Percentiles rank a stretch among this genome's conserved stretches.
Evolutionary conservation across 192 early-diverging fungal genomes (phyloP).

Genomic region (Pilobolus umbonatus): DNA sequence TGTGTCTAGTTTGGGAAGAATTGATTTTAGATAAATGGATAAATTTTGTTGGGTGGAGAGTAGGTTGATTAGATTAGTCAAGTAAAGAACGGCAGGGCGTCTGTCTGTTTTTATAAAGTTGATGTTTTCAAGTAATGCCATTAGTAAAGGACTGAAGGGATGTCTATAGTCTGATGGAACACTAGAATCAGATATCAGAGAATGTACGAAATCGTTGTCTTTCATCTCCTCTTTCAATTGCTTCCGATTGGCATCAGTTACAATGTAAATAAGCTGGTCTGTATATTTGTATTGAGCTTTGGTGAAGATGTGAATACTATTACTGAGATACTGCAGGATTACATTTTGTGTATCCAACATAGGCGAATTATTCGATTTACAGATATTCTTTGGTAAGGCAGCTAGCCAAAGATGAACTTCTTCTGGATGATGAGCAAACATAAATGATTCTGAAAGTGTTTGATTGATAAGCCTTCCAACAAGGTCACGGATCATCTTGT

Average conservation of each 20-base stretch:
- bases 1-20: not conserved
- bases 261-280: constrained; percentile 45
- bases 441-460: constrained; percentile 48
- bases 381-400: constrained; percentile 38
- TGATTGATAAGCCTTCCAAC: constrained; percentile 41
- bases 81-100: constrained; percentile 25
- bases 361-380: constrained; percentile 10
- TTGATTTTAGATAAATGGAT: constrained; percentile 14
- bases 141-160: constrained; percentile 48
- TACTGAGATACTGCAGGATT: constrained; percentile 62
- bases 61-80: constrained; percentile 30
- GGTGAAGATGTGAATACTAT: constrained; percentile 53
- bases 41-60: constrained; percentile 38
- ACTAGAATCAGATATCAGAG: constrained; percentile 3
- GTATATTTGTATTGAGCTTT: constrained; percentile 58
- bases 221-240: constrained; percentile 26
- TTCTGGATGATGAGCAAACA: constrained; percentile 53
- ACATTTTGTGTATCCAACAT: constrained; percentile 27
- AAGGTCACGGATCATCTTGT: constrained; percentile 39
- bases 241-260: constrained; percentile 27
- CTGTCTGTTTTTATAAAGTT: constrained; percentile 30
- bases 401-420: constrained; percentile 58
- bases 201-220: constrained; percentile 5
- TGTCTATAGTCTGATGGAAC: constrained; percentile 23
- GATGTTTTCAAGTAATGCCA: constrained; percentile 42